A percentile compares a stretch with the other conserved stretches of the same genome.
Evolutionary conservation across 305 asterid species (phyloP).

Genomic region (Coffea humblotiana): DNA sequence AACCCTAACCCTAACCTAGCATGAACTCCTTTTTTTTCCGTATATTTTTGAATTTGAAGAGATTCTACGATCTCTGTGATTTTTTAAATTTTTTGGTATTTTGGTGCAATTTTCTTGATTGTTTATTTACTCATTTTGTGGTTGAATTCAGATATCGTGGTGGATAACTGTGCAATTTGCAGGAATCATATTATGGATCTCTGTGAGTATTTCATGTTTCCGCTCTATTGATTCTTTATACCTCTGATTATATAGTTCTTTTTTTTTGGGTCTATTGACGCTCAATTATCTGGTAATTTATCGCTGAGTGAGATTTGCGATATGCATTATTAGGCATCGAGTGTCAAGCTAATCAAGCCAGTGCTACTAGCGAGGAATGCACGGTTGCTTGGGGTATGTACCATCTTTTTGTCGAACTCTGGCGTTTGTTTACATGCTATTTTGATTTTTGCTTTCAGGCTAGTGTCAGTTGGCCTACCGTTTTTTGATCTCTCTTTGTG

Average conservation of each 20-base stretch:
- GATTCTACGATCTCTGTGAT: not conserved
- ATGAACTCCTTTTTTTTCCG: not conserved
- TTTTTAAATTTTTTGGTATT: not conserved
- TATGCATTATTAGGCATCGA: conserved; percentile 62
- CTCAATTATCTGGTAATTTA: not conserved
- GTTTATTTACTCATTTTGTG: not conserved
- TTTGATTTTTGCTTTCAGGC: not conserved
- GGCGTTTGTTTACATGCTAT: not conserved
- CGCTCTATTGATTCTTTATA: not conserved
- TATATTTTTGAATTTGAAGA: not conserved
- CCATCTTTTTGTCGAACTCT: not conserved
- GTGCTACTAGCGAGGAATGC: conserved; percentile 93
- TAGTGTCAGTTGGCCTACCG: not conserved
- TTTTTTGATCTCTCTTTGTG: too few relatives aligned
- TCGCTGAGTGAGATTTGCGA: conserved; percentile 4
- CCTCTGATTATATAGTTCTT: not conserved
- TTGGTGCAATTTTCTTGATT: not conserved
- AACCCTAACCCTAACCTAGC: conserved; percentile 12
- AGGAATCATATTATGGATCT: conserved; percentile 97
- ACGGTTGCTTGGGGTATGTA: conserved; percentile 94
- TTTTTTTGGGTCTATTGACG: not conserved
- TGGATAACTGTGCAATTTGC: conserved; percentile 94
- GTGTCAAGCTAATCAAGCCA: conserved; percentile 95
- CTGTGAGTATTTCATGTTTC: conserved; percentile 44
- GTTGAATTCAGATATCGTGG: conserved; percentile 72